These are phyloP conservation scores for Pyracantha coccinea DNA, from an alignment of 331 rosid species.

Conservation along the genomic window DNA sequence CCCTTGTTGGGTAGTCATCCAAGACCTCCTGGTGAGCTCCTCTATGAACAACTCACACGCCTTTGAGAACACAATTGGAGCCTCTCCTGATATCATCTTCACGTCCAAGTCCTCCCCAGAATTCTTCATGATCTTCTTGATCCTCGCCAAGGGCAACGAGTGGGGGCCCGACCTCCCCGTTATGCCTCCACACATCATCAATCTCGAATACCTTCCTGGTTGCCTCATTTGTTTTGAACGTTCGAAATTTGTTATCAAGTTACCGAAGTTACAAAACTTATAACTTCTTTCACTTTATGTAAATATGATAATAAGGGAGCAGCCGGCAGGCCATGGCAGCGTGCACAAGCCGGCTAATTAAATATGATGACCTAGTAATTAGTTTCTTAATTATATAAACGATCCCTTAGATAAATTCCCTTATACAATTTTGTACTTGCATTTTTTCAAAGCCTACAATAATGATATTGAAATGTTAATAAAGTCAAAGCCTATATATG, in stretches of 20 bases:
- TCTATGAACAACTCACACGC: conserved; percentile 63
- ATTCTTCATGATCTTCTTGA: conserved; percentile 70
- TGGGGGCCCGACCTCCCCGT: conserved; percentile 45
- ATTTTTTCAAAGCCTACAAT: background rate
- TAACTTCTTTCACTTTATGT: no score
- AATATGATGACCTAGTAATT: background rate
- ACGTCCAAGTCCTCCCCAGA: conserved; percentile 57
- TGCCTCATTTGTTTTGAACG: conserved; percentile 37
- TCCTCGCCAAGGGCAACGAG: conserved; percentile 61
- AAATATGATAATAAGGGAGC: background rate
- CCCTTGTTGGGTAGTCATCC: conserved; percentile 47
- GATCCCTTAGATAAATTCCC: background rate
- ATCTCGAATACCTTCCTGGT: conserved; percentile 52
- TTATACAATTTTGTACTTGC: background rate
- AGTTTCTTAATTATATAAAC: no score
- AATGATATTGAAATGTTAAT: no score
- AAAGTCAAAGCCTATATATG: background rate
- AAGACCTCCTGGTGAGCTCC: conserved; percentile 53
- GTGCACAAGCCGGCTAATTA: background rate
- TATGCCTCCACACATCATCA: conserved; percentile 24
- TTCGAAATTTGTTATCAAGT: no score
- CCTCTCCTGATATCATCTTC: conserved; percentile 75
- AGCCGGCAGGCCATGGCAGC: background rate
- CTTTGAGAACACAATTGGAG: conserved; percentile 64
- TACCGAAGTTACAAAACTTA: no score